Base-by-base conservation (phyloP, 805 yeast genomes). In the Wickerhamiella spandovensis region DNA sequence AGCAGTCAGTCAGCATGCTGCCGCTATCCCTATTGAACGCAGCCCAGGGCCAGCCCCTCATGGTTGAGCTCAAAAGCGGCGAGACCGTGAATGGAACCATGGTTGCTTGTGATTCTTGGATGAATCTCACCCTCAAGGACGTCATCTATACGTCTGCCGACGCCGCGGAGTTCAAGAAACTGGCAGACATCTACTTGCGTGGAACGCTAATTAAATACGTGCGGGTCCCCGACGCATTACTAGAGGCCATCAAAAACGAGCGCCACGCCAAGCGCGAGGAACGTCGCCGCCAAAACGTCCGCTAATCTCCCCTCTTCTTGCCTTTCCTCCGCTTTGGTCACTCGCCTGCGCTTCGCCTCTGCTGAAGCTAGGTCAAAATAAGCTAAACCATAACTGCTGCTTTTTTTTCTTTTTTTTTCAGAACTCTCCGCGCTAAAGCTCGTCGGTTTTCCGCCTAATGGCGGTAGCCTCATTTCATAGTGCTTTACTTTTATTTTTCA, bases 21-120 rank as follows among this genome's bases (percentile, higher is more conserved):
- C 99, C 99, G 43, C 72, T 92, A 60, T 89, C 88, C 58, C 74
- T 92, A 54, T 75, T 92, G 61, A 88, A 94, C 49, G 84, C 95
- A 50, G 86, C 95, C 17, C 89, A 88, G 65, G 89, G 86, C 51
- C 89, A 85, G 61, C 84, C 88, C 38, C 75, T 92, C 61, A 74
- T 83, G 61, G 86, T 92, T 46, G 98, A 90, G 65, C 76, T 92
- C 62, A 92, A 92, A 66, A 81, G 83, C 51, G 96, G 97, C 32
- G 96, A 86, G 61, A 81, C 90, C 9, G 72, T 89, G 47, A 83
- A 82, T 61, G 99, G 99, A 47, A 77, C 76, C 51, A 72, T 92
- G 53, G 77, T 79, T 50, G 84, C 85, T 61, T 87, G 95, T 59
- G 99, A 92, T 65, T 81, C 86, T 39, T 85, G 94, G 88, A 92